These are phyloP conservation scores for Oryza glaberrima DNA, from an alignment of 176 grass and related monocot species.

Conservation along the genomic window DNA sequence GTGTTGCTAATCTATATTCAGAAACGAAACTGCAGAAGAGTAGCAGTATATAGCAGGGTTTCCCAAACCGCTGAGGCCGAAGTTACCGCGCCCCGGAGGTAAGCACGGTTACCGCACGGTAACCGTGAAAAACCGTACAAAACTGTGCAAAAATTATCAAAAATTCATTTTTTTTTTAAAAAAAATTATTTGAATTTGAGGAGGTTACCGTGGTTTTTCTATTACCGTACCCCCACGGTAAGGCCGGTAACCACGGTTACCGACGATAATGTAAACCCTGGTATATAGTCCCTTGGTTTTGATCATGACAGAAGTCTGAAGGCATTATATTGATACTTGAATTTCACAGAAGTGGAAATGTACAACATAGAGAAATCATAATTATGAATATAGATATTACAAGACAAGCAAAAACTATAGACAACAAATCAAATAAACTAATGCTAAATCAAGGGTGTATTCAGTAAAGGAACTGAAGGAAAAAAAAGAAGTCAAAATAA, in stretches of 20 bases:
- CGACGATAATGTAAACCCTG: no score
- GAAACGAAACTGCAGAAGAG: background rate
- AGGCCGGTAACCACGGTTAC: no score
- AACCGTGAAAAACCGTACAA: no score
- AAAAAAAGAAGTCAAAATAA: slow-evolving; percentile 22
- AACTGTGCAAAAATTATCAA: no score
- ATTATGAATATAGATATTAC: slow-evolving; percentile 15
- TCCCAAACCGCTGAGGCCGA: no score
- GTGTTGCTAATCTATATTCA: background rate
- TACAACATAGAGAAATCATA: slow-evolving; percentile 41
- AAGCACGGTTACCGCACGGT: no score
- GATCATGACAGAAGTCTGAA: background rate
- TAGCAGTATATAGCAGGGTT: background rate
- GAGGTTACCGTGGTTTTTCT: no score
- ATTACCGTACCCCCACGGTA: no score
- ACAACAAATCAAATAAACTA: slow-evolving; percentile 34
- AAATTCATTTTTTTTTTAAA: no score
- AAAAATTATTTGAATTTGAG: no score
- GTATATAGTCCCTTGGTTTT: background rate
- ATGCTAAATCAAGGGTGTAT: slow-evolving; percentile 38
- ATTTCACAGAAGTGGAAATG: slow-evolving; percentile 41
- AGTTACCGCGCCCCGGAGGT: no score
- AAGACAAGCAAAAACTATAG: slow-evolving; percentile 30
- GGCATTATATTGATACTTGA: background rate
- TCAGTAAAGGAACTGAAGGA: slow-evolving; percentile 3